A percentile compares a stretch with the other conserved stretches of the same genome.
Evolutionary conservation across 352 stramenopile genomes (phyloP).

Genomic region (Globisporangium lucens): DNA sequence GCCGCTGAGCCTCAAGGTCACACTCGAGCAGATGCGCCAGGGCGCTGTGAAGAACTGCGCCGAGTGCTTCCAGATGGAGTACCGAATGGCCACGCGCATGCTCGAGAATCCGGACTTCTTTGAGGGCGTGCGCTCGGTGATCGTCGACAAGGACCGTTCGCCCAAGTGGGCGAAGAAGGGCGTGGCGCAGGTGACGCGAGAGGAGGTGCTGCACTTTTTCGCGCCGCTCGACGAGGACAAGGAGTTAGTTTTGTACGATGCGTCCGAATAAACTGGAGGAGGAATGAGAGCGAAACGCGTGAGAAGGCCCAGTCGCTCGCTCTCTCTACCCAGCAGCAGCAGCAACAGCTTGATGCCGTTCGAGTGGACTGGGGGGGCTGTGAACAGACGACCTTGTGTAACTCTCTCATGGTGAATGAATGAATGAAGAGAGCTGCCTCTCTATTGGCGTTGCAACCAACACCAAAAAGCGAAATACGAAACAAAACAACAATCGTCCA

Average conservation of each 20-base stretch:
- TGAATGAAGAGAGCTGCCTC: not conserved
- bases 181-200: constrained; percentile 51
- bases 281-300: not conserved
- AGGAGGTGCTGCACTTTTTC: constrained; percentile 84
- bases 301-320: not conserved
- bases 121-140: constrained; percentile 93
- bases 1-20: constrained; percentile 93
- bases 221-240: constrained; percentile 67
- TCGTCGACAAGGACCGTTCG: constrained; percentile 95
- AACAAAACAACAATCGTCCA: not conserved
- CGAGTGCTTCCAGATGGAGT: constrained; percentile 96
- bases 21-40: constrained; percentile 91
- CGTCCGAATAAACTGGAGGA: constrained; percentile 23
- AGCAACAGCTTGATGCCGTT: not conserved
- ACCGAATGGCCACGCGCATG: constrained; percentile 80
- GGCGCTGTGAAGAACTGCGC: constrained; percentile 77
- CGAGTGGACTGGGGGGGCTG: not conserved
- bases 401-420: not conserved
- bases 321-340: too few relatives aligned
- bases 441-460: not conserved
- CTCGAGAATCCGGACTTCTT: constrained; percentile 94
- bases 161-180: constrained; percentile 88
- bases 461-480: not conserved
- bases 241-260: constrained; percentile 71
- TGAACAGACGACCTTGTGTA: not conserved